Base-by-base conservation (phyloP, 2,329 filamentous ascomycete species). In the Blumeria hordei region DNA sequence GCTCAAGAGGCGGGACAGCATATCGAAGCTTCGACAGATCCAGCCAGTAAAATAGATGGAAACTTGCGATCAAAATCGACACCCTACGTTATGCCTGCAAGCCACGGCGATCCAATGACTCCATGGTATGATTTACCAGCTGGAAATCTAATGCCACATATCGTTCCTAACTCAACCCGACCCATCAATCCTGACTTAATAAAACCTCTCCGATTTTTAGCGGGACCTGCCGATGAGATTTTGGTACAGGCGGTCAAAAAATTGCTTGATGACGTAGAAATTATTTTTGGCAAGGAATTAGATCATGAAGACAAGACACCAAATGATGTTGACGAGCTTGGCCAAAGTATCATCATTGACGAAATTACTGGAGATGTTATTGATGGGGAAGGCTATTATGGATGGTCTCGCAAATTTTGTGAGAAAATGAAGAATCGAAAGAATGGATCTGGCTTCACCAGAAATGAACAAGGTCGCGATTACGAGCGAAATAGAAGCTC, bases 121-220 rank as follows among this genome's bases (percentile, higher is more conserved):
- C 79, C 83, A 0, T 94, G 83, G 76, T 84, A 88, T 67, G 86
- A 94, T 59, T 70, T 93, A 0, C 87, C 87, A 0, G 86, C 86
- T 1, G 83, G 79, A 1, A 90, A 85, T 60, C 81, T 88, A 72
- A 75, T 94, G 50, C 83, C 83, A 4, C 81, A 84, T 55, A 78
- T 94, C 57, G 76, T 83, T 41, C 84, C 82, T 4, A 83, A 90
- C 63, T 87, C 83, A 0, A 79, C 78, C 8, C 74, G 76, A 53
- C 80, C 86, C 6, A 86, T 94, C 69, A 78, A 81, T 45, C 75
- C 83, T 0, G 72, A 78, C 7, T 74, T 79, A 61, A 76, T 90
- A 59, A 81, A 78, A 59, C 83, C 86, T 3, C 70, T 92, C 36
- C 79, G 83, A 55, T 76, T 93, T 55, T 70, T 74, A 1, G 69